Conservation (phyloP, 768 basidiomycete genomes). For the Podaxis carcinomalis region DNA sequence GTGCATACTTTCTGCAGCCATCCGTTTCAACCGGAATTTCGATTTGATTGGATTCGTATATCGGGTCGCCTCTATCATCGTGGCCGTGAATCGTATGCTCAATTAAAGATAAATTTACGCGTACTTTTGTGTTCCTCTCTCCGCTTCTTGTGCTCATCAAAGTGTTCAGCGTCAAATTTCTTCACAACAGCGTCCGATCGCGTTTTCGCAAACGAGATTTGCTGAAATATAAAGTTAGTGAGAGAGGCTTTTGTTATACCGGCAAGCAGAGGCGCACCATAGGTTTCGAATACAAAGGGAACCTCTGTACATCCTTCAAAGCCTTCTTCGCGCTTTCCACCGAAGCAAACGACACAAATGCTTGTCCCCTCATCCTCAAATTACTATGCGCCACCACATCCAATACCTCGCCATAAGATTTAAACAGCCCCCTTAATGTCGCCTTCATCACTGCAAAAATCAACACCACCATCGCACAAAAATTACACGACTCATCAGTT, state of each 20-base stretch:
- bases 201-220: slow-evolving; percentile 91
- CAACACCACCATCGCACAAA: not conserved
- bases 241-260: not conserved
- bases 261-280: slow-evolving; percentile 55
- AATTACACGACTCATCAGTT: not conserved
- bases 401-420: slow-evolving; percentile 87
- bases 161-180: slow-evolving; percentile 57
- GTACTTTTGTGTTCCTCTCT: slow-evolving; percentile 84
- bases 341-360: slow-evolving; percentile 89
- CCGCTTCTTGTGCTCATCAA: slow-evolving; percentile 71
- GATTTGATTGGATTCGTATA: slow-evolving; percentile 88
- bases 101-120: slow-evolving; percentile 17
- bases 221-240: slow-evolving; percentile 42
- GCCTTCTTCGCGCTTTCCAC: slow-evolving; percentile 76
- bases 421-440: slow-evolving; percentile 85
- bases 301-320: slow-evolving; percentile 87
- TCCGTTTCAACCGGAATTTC: slow-evolving; percentile 77
- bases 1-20: slow-evolving; percentile 72
- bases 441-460: slow-evolving; percentile 70
- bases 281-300: slow-evolving; percentile 94
- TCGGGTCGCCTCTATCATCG: slow-evolving; percentile 61
- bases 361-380: slow-evolving; percentile 97
- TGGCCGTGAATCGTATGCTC: slow-evolving; percentile 3
- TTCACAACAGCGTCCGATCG: slow-evolving; percentile 89
- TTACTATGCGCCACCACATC: slow-evolving; percentile 96